A percentile compares a stretch with the other conserved stretches of the same genome.
Evolutionary conservation across 148 eudicot genomes (phyloP).

Genomic region (Rheum nobile): DNA sequence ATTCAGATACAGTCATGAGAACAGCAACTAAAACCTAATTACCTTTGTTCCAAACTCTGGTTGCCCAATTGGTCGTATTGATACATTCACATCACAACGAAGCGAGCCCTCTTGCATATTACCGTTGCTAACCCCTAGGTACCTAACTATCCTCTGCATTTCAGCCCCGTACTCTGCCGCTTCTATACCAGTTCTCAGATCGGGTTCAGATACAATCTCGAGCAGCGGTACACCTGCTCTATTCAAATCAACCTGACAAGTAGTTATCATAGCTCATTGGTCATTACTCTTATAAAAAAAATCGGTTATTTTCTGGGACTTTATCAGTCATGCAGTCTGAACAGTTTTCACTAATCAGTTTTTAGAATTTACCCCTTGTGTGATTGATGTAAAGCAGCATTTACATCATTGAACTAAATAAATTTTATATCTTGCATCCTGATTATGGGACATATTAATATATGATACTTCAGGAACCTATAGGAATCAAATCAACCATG

Average conservation of each 20-base stretch:
- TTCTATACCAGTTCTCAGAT: conserved; percentile 91
- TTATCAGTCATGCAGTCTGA: neutral
- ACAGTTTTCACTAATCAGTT: neutral
- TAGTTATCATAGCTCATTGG: neutral
- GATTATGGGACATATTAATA: neutral
- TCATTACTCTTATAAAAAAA: neutral
- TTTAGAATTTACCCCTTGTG: neutral
- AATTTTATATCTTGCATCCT: neutral
- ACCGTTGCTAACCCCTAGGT: conserved; percentile 90
- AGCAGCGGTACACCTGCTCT: conserved; percentile 97
- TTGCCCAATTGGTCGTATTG: conserved; percentile 80
- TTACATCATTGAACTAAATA: neutral
- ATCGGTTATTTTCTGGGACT: neutral
- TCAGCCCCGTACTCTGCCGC: conserved; percentile 99
- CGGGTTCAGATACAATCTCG: conserved; percentile 99
- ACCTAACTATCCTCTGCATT: conserved; percentile 84
- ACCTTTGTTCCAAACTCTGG: conserved; percentile 93
- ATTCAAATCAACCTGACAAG: conserved; percentile 82
- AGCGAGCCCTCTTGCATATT: conserved; percentile 99
- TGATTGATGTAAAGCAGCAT: neutral
- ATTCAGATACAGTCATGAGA: neutral
- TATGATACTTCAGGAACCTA: neutral
- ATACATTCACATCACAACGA: conserved; percentile 91
- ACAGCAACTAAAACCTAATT: neutral
- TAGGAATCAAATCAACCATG: neutral